Conservation (phyloP, 257 asterid genomes). For the Solanum appendiculatum region DNA sequence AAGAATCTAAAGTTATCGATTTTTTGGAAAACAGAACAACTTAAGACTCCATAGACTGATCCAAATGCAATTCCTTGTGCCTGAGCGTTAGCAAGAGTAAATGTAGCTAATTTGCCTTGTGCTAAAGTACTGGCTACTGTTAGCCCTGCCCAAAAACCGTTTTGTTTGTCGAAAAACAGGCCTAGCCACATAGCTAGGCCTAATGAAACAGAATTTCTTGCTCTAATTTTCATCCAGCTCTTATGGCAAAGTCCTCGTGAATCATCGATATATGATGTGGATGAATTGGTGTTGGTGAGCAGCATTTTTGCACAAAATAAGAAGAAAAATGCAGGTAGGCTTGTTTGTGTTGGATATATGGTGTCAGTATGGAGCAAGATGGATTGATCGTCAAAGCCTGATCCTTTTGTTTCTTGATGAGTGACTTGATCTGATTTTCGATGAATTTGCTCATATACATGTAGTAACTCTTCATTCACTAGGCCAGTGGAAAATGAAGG, state of each 20-base stretch:
- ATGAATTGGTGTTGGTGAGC: conserved; percentile 7
- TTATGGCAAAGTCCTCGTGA: not conserved
- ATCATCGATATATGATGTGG: not conserved
- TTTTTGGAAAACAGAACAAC: conserved; percentile 29
- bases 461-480: conserved; percentile 17
- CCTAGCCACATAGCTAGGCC: conserved; percentile 54
- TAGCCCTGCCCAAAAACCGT: conserved; percentile 68
- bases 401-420: conserved; percentile 16
- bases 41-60: conserved; percentile 54
- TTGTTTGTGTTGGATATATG: not conserved
- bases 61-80: conserved; percentile 74
- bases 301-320: conserved; percentile 38
- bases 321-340: conserved; percentile 31
- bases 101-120: conserved; percentile 35
- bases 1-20: conserved; percentile 22
- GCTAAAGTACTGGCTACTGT: conserved; percentile 51
- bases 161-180: conserved; percentile 27
- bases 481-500: conserved; percentile 10
- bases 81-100: conserved; percentile 50
- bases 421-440: conserved; percentile 23
- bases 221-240: conserved; percentile 3
- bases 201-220: conserved; percentile 32
- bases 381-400: conserved; percentile 15
- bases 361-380: not conserved
- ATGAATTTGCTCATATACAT: conserved; percentile 12